Base-by-base conservation (phyloP, 192 early-diverging fungal species). In the Geranomyces michiganensis region DNA sequence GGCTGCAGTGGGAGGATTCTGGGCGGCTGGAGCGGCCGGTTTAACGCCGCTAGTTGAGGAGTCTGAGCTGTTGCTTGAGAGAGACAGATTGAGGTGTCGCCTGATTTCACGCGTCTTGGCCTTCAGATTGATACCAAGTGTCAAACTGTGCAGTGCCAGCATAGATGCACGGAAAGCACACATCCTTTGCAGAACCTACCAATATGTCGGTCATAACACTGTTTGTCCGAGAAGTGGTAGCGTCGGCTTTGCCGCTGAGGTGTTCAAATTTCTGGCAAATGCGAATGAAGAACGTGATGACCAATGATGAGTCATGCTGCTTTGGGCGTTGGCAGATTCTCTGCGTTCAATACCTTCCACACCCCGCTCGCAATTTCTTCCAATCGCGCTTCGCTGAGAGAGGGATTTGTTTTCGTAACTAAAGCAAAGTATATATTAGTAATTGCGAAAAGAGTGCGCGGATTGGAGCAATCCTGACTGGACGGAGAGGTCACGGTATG, bases 41-140 rank as follows among this genome's bases (percentile, higher is more conserved):
- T n/a, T 55, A 55, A 55, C 8, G 51, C 51, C 7, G 51, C 21
- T 55, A 15, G 15, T 55, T n/a, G 51, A 27, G 14, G 19, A 2
- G 51, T 55, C 51, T n/a, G 51, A 8, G 21, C 51, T 55, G 26
- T 55, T 24, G 51, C 51, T 27, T 60, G 58, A 29, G 15, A 29
- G 27, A 5, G 66, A 22, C 10, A 70, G 58, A 7, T 70, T 70
- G 30, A 70, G 55, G 43, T 70, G 68, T 15, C 44, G 51, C 5
- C 68, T 17, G 22, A 70, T 70, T 10, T 70, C 56, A 30, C 68
- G 53, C 21, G 56, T 70, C 60, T 70, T 70, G 26, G 68, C 68
- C 68, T 70, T 4, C 19, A 10, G 31, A n/a, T 26, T 13, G 67
- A 62, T 22, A n/a, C n/a, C n/a, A n/a, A n/a, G n/a, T n/a, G n/a